phyloP scores from a whole-genome alignment of 805 yeast genomes.

The Spathaspora girioi region DNA sequence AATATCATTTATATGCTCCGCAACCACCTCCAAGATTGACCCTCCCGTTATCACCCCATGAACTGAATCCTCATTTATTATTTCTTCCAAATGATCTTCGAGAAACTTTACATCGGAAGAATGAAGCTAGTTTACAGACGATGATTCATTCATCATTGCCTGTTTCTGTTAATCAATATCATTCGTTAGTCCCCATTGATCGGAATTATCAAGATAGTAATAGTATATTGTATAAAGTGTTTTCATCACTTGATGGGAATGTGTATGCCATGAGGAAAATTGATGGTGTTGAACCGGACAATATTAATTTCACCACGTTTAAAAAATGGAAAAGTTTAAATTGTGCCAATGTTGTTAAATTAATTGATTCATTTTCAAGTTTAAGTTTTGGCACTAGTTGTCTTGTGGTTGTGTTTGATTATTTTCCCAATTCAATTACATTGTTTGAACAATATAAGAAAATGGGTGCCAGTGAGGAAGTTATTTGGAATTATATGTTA shows the following conservation, averaged over 20 bases:
- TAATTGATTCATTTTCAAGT: constrained; percentile 82
- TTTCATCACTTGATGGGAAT: constrained; percentile 73
- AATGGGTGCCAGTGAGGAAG: constrained; percentile 49
- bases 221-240: constrained; percentile 67
- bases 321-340: constrained; percentile 58
- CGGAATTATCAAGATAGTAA: constrained; percentile 34
- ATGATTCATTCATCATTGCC: constrained; percentile 49
- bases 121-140: constrained; percentile 75
- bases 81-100: constrained; percentile 73
- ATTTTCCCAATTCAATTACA: constrained; percentile 72
- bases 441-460: constrained; percentile 62
- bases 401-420: constrained; percentile 78
- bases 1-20: constrained; percentile 89
- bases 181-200: constrained; percentile 82
- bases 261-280: constrained; percentile 74
- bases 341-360: constrained; percentile 55
- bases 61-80: constrained; percentile 63
- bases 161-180: constrained; percentile 63
- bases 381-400: constrained; percentile 66
- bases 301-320: constrained; percentile 55
- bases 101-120: constrained; percentile 64
- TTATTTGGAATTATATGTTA: constrained; percentile 71
- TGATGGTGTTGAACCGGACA: constrained; percentile 43
- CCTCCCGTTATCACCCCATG: constrained; percentile 61
- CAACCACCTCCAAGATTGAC: constrained; percentile 73